Base-by-base conservation (phyloP, 768 basidiomycete species). In the Podaxis carcinomalis region DNA sequence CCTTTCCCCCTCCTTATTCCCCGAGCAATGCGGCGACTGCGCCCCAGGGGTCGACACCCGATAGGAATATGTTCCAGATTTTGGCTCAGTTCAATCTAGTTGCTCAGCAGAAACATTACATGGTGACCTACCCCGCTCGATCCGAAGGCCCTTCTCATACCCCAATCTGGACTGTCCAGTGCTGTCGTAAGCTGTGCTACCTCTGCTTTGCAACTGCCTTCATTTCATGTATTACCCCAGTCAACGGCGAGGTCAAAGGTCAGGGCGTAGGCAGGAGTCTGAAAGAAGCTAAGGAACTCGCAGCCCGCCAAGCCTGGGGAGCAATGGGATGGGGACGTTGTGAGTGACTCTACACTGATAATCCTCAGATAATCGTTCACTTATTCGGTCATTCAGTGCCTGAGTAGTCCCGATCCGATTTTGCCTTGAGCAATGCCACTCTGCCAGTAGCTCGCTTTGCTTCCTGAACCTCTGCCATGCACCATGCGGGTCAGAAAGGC, bases 31-130 rank as follows among this genome's bases (percentile, higher is more conserved):
- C 42, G n/a, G 7, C n/a, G 19, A 16, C 42, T 14, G 5, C 42
- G 14, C 7, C 42, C 2, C 42, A 5, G 42, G 14, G 4, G 42
- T 44, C 42, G 23, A 70, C 42, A 23, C 25, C 49, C 28, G 57
- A 28, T 2, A 67, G 67, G 9, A 66, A 69, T 11, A 71, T 46
- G 69, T 57, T 68, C 68, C 64, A 66, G 46, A 64, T 71, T 5
- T 61, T 86, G 58, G 78, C 82, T 4, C 71, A 79, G 27, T 75
- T 83, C 28, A 83, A 83, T 62, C 82, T 85, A 65, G 80, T 78
- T 6, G 83, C 83, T 27, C 63, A 74, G 2, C 83, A 85, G 63
- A 78, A 73, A n/a, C 74, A 78, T 11, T 58, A 74, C 21, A 49
- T 55, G 7, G 71, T 86, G 16, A 76, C 72, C 19, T 87, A 84